phyloP scores from a whole-genome alignment of 768 basidiomycete species.

The Tylopilus balloui region DNA sequence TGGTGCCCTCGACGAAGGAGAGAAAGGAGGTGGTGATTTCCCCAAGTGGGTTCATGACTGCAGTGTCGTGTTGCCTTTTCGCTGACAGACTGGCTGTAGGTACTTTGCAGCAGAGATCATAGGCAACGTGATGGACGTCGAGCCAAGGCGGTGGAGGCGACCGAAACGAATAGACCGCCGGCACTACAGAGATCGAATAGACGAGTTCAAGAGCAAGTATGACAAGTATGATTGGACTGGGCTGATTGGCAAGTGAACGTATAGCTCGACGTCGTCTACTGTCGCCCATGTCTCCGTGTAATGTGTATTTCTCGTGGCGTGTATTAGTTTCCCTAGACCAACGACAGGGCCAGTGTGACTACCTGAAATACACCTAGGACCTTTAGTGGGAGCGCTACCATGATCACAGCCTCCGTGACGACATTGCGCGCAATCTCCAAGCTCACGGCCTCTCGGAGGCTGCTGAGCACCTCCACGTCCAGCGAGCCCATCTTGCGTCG shows the following conservation, averaged over 20 bases:
- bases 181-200: constrained; percentile 66
- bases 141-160: constrained; percentile 80
- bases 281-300: not conserved
- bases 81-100: constrained; percentile 38
- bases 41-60: constrained; percentile 54
- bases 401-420: no score
- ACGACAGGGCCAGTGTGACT: no score
- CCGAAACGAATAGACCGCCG: constrained; percentile 71
- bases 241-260: constrained; percentile 47
- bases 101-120: constrained; percentile 96
- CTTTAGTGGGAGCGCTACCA: no score
- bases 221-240: constrained; percentile 79
- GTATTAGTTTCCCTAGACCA: no score
- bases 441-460: constrained; percentile 1
- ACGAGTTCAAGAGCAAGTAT: constrained; percentile 69
- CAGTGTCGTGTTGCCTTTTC: not conserved
- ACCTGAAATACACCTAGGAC: no score
- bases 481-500: constrained; percentile 34
- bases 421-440: not conserved
- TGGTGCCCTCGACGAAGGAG: constrained; percentile 73
- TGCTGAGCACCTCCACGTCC: constrained; percentile 15
- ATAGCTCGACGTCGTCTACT: not conserved
- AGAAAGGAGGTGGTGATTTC: constrained; percentile 89
- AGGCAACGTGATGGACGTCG: constrained; percentile 84
- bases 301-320: no score